Evolutionary conservation across 164 flowering plant genomes (phyloP).

Genomic region (Chimonanthus salicifolius): DNA sequence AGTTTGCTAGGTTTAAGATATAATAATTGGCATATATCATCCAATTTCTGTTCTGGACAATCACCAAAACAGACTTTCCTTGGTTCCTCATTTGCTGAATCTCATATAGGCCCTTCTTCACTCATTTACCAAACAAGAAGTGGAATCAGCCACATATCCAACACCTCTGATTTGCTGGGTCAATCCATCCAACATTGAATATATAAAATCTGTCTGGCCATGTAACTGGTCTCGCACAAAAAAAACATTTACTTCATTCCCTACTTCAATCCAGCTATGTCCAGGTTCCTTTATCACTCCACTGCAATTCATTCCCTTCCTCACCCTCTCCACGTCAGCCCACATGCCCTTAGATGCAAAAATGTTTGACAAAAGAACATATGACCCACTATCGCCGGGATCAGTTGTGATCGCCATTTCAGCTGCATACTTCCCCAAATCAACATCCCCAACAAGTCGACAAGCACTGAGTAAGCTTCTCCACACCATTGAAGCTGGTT

Average conservation of each 20-base stretch:
- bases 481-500: conserved; percentile 61
- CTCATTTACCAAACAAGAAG: conserved; percentile 21
- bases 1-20: no score
- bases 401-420: conserved; percentile 49
- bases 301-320: conserved; percentile 43
- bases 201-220: conserved; percentile 22
- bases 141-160: conserved; percentile 32
- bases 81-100: neutral
- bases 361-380: conserved; percentile 44
- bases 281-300: conserved; percentile 58
- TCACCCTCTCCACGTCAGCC: conserved; percentile 47
- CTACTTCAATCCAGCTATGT: conserved; percentile 50
- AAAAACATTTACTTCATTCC: conserved; percentile 34
- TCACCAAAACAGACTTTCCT: neutral
- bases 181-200: conserved; percentile 32
- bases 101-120: neutral
- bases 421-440: conserved; percentile 49
- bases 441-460: conserved; percentile 27
- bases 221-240: conserved; percentile 34
- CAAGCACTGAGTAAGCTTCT: conserved; percentile 56
- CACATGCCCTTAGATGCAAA: conserved; percentile 57
- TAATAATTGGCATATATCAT: neutral
- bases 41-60: neutral
- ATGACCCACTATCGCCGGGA: conserved; percentile 55
- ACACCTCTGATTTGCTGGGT: conserved; percentile 31